Base-by-base conservation (phyloP, 805 yeast species). In the Metschnikowia shivogae region DNA sequence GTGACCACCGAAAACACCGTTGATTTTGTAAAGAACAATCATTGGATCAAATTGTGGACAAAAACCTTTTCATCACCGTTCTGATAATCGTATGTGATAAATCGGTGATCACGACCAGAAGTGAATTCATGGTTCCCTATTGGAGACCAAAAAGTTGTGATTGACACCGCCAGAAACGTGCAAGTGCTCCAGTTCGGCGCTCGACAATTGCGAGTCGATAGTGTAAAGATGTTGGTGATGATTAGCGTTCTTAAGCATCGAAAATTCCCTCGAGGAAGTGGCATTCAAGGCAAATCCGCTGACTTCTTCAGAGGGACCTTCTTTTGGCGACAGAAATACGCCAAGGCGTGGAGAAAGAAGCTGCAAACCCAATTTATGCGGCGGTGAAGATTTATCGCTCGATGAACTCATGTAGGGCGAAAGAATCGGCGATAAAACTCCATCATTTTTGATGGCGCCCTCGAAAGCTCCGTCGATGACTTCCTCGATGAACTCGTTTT, bases 381-480 rank as follows among this genome's bases (percentile, higher is more conserved):
- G 44, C 13, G 43, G 39, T 17, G 29, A 35, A 10, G 26, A 35
- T 24, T 28, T 47, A 10, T 49, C 35, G 10, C 46, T 34, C 13
- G 51, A 35, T 3, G 64, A 46, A 8, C 50, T 56, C 42, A 71
- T 48, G 36, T 68, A 60, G 1, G 82, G 81, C 5, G 78, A 68
- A 33, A 77, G 59, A 1, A 75, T 50, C 1, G 80, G 79, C 4
- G 76, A 67, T 36, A 77, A 56, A 26, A 65, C 56, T 45, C 71
- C 78, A 53, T 77, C 79, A 26, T 67, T 59, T 22, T 56, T 57
- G 5, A 77, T 72, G 3, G 80, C 80, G 35, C 72, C 75, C 43
- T 68, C 76, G 7, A 77, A 56, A 1, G 79, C 73, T 6, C 64
- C 72, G 26, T 74, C 80, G 11, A 77, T 72, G 4, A 76, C 76